Evolutionary conservation across 441 rosid genomes (phyloP), one percentile per base, ranked within the genome.

Genomic region (Jatropha multifida): DNA sequence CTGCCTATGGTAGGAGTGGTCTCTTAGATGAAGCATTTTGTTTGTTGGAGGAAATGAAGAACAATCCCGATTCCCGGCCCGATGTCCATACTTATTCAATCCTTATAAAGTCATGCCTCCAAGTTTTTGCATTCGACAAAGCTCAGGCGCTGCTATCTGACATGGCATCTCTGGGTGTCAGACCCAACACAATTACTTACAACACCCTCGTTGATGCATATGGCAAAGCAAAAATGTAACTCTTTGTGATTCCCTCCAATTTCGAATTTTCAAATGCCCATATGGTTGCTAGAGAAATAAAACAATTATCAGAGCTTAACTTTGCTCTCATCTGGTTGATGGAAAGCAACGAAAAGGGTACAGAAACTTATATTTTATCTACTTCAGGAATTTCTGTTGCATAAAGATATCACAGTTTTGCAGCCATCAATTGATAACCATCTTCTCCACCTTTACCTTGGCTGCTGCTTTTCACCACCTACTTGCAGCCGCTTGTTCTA

Each of bases 61-160:
- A 65, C 77, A 86, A 74, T 74, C 86, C 85, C 69, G 82, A 82
- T 78, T 91, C 96, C 74, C 81, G 70, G 77, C 99, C 99, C 5
- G 97, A 92, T 73, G 94, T 94, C 72, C 96, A 94, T 56, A 92
- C 97, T 38, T 94, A 90, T 59, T 87, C 97, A 20, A 91, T 94
- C 83, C 94, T 94, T 52, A 88, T 94, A 23, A 94, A 94, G 76
- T 94, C 97, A 3, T 91, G 91, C 81, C 89, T 94, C 77, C 92
- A 92, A 82, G 90, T 84, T 83, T 88, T 72, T 78, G 91, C 87
- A 48, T 88, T 90, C 65, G 86, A 86, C 71, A 84, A 86, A 81
- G 92, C 88, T 63, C 85, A 80, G 78, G 74, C 8, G 55, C 60
- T 92, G 86, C 89, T 94, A 71, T 85, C 91, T 70, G 96, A 92